Percentiles rank a stretch among this genome's conserved stretches.
These are phyloP conservation scores for Amanita exitialis DNA, from an alignment of 768 basidiomycete species.

Conservation along the genomic window DNA sequence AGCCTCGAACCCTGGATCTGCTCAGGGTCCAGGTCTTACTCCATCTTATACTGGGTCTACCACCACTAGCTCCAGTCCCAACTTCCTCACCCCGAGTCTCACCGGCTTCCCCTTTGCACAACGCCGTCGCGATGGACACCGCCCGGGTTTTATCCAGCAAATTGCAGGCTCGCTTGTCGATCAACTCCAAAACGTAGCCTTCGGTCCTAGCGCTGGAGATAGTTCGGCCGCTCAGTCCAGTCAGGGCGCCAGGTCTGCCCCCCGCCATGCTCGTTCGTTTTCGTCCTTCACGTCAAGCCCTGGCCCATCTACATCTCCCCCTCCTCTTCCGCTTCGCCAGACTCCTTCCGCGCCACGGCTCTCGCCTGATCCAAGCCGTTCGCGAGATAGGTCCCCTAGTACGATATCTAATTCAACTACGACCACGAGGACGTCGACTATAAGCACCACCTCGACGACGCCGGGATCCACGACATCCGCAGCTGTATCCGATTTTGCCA, in stretches of 20 bases:
- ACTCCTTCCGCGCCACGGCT: background rate
- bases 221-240: background rate
- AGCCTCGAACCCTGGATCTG: background rate
- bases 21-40: background rate
- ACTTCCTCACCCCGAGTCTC: background rate
- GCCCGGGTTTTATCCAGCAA: background rate
- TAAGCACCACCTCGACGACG: background rate
- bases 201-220: no score
- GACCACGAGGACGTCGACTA: no score
- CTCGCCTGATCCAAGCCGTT: background rate
- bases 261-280: background rate
- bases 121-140: background rate
- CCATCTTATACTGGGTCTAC: no score
- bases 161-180: background rate
- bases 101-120: background rate
- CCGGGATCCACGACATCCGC: background rate
- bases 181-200: background rate
- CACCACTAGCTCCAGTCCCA: background rate
- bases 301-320: background rate
- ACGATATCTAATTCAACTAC: background rate
- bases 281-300: background rate
- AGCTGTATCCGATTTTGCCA: constrained; percentile 41
- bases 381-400: background rate
- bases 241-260: background rate
- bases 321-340: background rate